A percentile compares a stretch with the other conserved stretches of the same genome.
phyloP scores from a whole-genome alignment of 108 stramenopile genomes.

The Skeletonema tropicum region DNA sequence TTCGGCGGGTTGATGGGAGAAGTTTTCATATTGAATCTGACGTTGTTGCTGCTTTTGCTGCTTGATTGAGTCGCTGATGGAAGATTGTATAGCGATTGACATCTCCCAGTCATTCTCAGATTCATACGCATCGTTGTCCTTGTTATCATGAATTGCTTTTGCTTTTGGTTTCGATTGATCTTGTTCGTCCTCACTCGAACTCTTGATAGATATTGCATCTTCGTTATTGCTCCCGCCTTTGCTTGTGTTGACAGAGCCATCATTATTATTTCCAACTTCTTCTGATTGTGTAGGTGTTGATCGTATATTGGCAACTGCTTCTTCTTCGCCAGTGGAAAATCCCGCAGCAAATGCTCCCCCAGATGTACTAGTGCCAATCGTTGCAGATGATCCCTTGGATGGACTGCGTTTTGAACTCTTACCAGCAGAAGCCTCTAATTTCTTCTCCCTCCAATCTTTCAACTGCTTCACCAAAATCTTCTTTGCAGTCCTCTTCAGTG shows the following conservation, averaged over 20 bases:
- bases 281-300: neutral
- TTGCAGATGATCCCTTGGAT: constrained; percentile 9
- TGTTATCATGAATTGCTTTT: neutral
- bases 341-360: constrained; percentile 66
- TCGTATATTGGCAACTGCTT: constrained; percentile 11
- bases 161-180: neutral
- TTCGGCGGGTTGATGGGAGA: constrained; percentile 40
- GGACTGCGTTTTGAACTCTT: constrained; percentile 7
- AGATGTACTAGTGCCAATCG: neutral
- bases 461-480: constrained; percentile 72
- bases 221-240: constrained; percentile 4
- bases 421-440: constrained; percentile 9
- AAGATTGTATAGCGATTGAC: constrained; percentile 38
- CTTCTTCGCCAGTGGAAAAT: constrained; percentile 51
- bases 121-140: constrained; percentile 25
- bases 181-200: constrained; percentile 1
- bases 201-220: constrained; percentile 23
- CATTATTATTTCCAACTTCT: neutral
- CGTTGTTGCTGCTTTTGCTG: constrained; percentile 14
- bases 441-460: constrained; percentile 46
- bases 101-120: constrained; percentile 55
- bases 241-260: neutral
- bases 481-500: constrained; percentile 72
- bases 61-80: constrained; percentile 41
- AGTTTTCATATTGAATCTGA: constrained; percentile 3